These are phyloP conservation scores for Aspergillus diversus DNA, from an alignment of 495 filamentous ascomycete species.

Conservation along the genomic window DNA sequence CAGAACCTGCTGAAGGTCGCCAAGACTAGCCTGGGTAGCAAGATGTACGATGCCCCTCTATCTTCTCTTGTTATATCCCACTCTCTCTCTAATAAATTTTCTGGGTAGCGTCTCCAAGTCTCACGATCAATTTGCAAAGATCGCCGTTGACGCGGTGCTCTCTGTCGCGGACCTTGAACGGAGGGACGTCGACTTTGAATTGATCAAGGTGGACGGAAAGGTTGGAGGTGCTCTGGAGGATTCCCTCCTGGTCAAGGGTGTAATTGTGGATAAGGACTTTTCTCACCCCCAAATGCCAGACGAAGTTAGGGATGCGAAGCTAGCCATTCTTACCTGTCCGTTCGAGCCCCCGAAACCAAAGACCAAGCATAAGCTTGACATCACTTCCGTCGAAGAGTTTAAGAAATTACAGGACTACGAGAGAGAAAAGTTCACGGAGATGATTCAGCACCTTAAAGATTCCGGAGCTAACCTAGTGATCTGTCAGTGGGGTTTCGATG, in stretches of 20 bases:
- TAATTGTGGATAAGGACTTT: conserved; percentile 99
- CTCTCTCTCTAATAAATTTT: conserved; percentile 23
- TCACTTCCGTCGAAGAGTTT: conserved; percentile 96
- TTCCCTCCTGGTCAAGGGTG: conserved; percentile 90
- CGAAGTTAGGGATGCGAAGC: conserved; percentile 90
- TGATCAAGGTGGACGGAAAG: conserved; percentile 99
- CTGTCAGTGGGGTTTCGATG: conserved; percentile 99
- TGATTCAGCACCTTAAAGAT: conserved; percentile 97
- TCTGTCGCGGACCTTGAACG: conserved; percentile 95
- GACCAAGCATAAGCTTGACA: conserved; percentile 99
- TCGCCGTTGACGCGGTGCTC: conserved; percentile 94
- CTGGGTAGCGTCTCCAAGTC: conserved; percentile 83
- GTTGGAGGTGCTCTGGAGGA: conserved; percentile 96
- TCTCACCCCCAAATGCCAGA: conserved; percentile 99
- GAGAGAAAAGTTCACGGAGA: conserved; percentile 92
- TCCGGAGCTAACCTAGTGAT: conserved; percentile 97
- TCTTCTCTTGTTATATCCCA: neutral
- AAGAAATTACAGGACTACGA: conserved; percentile 96
- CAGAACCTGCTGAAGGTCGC: conserved; percentile 90
- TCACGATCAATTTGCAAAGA: conserved; percentile 96
- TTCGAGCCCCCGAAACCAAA: conserved; percentile 99
- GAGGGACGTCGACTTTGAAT: conserved; percentile 97
- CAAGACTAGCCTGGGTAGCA: conserved; percentile 94
- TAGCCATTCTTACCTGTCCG: conserved; percentile 96
- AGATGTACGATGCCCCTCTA: conserved; percentile 63